Base-by-base conservation (phyloP, 352 stramenopile species). In the Plasmopara viticola region DNA sequence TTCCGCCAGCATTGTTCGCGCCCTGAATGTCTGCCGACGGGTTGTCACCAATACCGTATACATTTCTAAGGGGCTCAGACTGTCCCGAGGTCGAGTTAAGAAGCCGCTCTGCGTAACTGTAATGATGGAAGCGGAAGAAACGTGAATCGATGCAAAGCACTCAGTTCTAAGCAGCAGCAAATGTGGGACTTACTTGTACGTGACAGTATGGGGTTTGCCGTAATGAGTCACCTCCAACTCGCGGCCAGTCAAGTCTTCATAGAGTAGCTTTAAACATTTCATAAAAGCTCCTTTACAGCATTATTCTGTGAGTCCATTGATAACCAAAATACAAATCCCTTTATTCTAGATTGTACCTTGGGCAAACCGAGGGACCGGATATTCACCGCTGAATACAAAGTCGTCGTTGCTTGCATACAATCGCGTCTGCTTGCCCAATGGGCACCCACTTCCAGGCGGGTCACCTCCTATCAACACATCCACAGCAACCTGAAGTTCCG, bases 1-100 rank as follows among this genome's bases (percentile, higher is more conserved):
- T 56, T 5, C 75, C 64, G 5, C 84, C 84, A 18, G 85, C 85
- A 44, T 86, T 77, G 61, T 96, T 96, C 8, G 86, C 86, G 15
- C 86, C 86, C 43, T 88, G 82, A 48, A 96, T 90, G 53, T 96
- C 86, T 2, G 84, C 73, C 30, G 84, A 58, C 15, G 86, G 86
- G 56, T 96, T 96, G 68, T 96, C 86, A 7, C 86, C 86, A 37
- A 96, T 93, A 39, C 86, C 87, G 53, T 94, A 96, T 48, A 95
- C 88, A 44, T 62, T 61, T 28, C 69, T 70, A 14, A 94, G 49
- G 7, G 71, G 68, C 34, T 62, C 46, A 25, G 61, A 48, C 18
- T 67, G 60, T 7, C 60, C 66, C 3, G 77, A 66, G 37, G 84
- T 78, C 39, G 68, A 58, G 53, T 89, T 83, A 12, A 90, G 58